These are phyloP conservation scores for Agrocybe pediades DNA, from an alignment of 768 basidiomycete genomes.

Conservation along the genomic window DNA sequence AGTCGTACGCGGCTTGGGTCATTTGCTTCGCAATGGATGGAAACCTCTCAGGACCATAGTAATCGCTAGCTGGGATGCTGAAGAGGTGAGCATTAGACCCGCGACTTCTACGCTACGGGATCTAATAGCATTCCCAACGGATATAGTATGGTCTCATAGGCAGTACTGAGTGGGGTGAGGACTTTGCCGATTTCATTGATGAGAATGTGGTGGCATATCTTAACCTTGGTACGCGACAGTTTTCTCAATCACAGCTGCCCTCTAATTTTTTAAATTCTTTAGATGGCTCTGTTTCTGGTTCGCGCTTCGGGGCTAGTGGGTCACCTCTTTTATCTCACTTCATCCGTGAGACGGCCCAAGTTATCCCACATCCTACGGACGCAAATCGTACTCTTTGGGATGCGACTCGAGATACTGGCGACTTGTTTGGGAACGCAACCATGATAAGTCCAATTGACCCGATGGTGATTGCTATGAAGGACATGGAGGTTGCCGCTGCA, in stretches of 20 bases:
- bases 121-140: too few relatives aligned
- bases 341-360: conserved; percentile 64
- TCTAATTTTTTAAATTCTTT: conserved; percentile 33
- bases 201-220: conserved; percentile 87
- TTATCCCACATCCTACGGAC: conserved; percentile 74
- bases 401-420: conserved; percentile 62
- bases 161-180: conserved; percentile 93
- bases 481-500: conserved; percentile 37
- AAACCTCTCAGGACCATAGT: conserved; percentile 76
- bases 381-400: conserved; percentile 75
- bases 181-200: conserved; percentile 83
- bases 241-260: conserved; percentile 51
- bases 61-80: conserved; percentile 77
- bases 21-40: conserved; percentile 73
- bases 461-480: conserved; percentile 33
- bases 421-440: conserved; percentile 34
- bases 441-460: conserved; percentile 18
- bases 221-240: conserved; percentile 73
- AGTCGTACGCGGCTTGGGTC: conserved; percentile 73
- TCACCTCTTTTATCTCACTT: conserved; percentile 87
- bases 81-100: conserved; percentile 47
- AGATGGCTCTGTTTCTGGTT: conserved; percentile 42
- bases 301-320: conserved; percentile 54
- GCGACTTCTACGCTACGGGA: background rate
- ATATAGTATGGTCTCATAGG: conserved; percentile 69